phyloP scores from a whole-genome alignment of 1,139 yeast species.

The Zygosaccharomyces sapae region DNA sequence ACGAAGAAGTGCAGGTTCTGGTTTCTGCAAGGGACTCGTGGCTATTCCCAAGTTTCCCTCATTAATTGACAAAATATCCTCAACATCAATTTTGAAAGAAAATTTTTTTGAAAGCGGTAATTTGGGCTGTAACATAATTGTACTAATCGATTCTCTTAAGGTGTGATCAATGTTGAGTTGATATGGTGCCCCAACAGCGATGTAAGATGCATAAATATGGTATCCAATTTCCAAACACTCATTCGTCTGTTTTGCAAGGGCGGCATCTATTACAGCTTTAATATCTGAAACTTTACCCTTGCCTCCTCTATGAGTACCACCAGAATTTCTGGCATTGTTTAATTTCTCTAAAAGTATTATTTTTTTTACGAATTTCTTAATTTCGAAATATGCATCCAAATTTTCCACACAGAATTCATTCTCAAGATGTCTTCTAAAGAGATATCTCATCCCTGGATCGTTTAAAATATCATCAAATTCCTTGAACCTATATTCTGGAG shows the following conservation, averaged over 20 bases:
- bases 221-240: constrained; percentile 56
- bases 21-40: constrained; percentile 3
- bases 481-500: constrained; percentile 5
- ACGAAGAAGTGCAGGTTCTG: constrained; percentile 2
- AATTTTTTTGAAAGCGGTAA: constrained; percentile 28
- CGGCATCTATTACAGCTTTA: constrained; percentile 33
- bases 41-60: background rate
- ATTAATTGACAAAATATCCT: constrained; percentile 2
- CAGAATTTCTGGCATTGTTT: constrained; percentile 27
- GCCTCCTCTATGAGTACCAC: constrained; percentile 15
- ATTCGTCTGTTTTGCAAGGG: constrained; percentile 44
- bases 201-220: constrained; percentile 61
- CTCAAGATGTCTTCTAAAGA: constrained; percentile 62
- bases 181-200: constrained; percentile 66
- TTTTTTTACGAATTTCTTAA: constrained; percentile 44
- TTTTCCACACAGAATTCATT: constrained; percentile 71
- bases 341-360: constrained; percentile 38
- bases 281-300: constrained; percentile 19
- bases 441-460: constrained; percentile 75
- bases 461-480: constrained; percentile 47
- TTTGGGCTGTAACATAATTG: constrained; percentile 42
- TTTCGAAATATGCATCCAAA: constrained; percentile 61
- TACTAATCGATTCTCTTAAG: constrained; percentile 48
- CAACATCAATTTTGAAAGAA: constrained; percentile 5
- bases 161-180: constrained; percentile 66